A percentile compares a stretch with the other conserved stretches of the same genome.
These are phyloP conservation scores for Colletotrichum truncatum DNA, from an alignment of 2,329 filamentous ascomycete genomes.

Conservation along the genomic window DNA sequence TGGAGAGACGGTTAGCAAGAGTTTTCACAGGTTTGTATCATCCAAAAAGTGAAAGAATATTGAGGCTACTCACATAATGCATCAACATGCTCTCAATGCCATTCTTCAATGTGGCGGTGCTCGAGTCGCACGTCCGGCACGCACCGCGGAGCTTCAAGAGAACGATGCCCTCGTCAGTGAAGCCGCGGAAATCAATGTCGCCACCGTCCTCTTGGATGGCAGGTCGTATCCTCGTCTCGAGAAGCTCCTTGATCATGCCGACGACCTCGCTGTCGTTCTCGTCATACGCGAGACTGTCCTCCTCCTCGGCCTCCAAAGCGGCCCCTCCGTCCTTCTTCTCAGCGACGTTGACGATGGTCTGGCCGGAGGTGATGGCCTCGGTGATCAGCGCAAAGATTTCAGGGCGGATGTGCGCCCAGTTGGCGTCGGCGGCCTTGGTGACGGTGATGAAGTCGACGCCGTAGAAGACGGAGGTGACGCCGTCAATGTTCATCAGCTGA, in stretches of 20 bases:
- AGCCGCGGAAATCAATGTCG: conserved; percentile 95
- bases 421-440: conserved; percentile 85
- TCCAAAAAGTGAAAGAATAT: background rate
- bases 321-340: conserved; percentile 64
- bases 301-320: conserved; percentile 55
- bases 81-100: conserved; percentile 99
- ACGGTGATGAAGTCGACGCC: conserved; percentile 96
- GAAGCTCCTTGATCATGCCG: conserved; percentile 97
- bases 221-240: conserved; percentile 93
- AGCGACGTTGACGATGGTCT: conserved; percentile 79
- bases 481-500: conserved; percentile 91
- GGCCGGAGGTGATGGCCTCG: conserved; percentile 86
- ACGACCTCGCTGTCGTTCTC: conserved; percentile 95
- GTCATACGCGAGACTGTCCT: conserved; percentile 82
- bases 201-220: conserved; percentile 98
- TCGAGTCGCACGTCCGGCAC: conserved; percentile 95
- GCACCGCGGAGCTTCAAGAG: conserved; percentile 88
- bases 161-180: conserved; percentile 82
- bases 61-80: conserved; percentile 78
- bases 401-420: conserved; percentile 95
- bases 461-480: conserved; percentile 94
- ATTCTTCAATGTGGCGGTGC: conserved; percentile 95
- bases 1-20: conserved; percentile 51
- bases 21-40: background rate
- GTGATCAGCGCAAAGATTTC: conserved; percentile 97